A percentile compares a stretch with the other conserved stretches of the same genome.
Conservation (phyloP, 495 filamentous ascomycete genomes). For the Tuber aestivum region DNA sequence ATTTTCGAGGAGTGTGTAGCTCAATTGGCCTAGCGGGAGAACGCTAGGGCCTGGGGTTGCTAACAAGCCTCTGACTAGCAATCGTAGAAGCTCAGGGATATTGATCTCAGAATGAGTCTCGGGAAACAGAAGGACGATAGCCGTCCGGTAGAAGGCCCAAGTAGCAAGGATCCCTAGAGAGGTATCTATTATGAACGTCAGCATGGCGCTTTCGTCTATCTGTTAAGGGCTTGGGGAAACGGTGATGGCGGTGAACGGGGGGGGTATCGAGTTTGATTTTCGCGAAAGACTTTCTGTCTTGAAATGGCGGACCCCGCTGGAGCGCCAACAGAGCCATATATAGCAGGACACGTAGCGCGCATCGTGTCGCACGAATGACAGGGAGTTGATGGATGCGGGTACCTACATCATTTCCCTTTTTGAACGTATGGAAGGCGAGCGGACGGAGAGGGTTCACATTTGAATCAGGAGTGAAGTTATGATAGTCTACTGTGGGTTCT, state of each 20-base stretch:
- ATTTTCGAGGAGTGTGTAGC: neutral
- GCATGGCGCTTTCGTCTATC: neutral
- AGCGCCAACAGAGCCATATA: neutral
- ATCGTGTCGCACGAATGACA: neutral
- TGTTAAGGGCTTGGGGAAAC: neutral
- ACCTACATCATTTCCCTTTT: neutral
- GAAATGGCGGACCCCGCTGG: neutral
- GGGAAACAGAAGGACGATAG: neutral
- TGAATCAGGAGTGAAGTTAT: neutral
- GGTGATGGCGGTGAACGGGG: neutral
- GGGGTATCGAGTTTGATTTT: neutral
- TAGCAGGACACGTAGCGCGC: neutral
- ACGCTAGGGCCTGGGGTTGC: neutral
- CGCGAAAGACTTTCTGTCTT: neutral
- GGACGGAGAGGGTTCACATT: neutral
- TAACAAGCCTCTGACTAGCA: neutral
- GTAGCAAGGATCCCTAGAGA: conserved; percentile 2
- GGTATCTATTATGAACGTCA: conserved; percentile 1
- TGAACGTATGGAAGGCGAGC: neutral
- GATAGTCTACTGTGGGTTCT: neutral
- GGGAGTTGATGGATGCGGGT: neutral
- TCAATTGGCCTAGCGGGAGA: neutral
- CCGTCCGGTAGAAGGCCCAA: conserved; percentile 1
- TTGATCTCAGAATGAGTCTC: neutral
- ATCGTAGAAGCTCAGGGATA: neutral